Evolutionary conservation across 805 yeast species (phyloP).

Genomic region (Cyberlindnera mrakii): DNA sequence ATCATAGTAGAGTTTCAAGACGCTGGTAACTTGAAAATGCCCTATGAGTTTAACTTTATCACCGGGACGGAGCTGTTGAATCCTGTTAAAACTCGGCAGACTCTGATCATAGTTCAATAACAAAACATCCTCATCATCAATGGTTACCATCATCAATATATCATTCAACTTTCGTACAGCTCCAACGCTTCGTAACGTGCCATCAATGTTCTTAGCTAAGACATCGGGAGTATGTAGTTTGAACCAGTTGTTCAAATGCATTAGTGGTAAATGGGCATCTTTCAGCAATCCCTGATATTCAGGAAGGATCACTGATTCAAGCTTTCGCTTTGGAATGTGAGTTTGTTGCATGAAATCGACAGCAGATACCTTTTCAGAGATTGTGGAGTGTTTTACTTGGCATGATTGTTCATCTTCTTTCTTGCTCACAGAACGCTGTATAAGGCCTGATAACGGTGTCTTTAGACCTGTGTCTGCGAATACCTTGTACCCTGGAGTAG

Average conservation of each 20-base stretch:
- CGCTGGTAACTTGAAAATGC: slow-evolving; percentile 3
- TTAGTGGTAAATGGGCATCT: slow-evolving; percentile 9
- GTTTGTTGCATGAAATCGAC: background rate
- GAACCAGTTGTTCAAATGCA: slow-evolving; percentile 19
- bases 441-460: background rate
- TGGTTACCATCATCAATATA: slow-evolving; percentile 6
- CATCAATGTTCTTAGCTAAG: background rate
- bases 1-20: slow-evolving; percentile 12
- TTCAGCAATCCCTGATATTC: background rate
- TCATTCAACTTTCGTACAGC: slow-evolving; percentile 10
- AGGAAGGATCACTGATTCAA: background rate
- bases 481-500: background rate
- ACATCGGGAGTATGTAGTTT: slow-evolving; percentile 7
- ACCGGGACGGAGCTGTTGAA: slow-evolving; percentile 11
- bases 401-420: background rate
- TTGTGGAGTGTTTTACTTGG: background rate
- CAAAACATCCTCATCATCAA: slow-evolving; percentile 6
- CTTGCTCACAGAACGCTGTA: background rate
- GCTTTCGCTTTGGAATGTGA: background rate
- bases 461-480: background rate
- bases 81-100: slow-evolving; percentile 1
- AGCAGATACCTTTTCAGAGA: background rate
- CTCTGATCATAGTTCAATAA: slow-evolving; percentile 16
- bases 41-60: slow-evolving; percentile 9
- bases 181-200: slow-evolving; percentile 1